Evolutionary conservation across 371 early-diverging fungal species (phyloP).

Genomic region (Syncephalastrum monosporum): DNA sequence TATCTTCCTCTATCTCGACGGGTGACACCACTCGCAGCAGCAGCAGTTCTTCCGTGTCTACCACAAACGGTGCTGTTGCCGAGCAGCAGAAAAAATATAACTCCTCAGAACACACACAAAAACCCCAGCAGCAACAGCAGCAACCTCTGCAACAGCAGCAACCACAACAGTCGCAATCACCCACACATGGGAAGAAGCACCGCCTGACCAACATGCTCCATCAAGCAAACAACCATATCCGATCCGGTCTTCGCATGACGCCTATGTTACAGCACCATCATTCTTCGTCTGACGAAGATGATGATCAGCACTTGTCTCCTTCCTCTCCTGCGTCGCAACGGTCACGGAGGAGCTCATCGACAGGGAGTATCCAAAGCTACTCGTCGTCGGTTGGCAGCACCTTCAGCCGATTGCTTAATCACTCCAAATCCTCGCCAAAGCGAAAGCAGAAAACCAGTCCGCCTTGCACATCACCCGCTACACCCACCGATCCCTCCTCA

Average conservation of each 20-base stretch:
- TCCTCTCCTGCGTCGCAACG: not conserved
- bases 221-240: slow-evolving; percentile 14
- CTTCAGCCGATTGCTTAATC: not conserved
- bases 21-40: slow-evolving; percentile 27
- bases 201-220: slow-evolving; percentile 17
- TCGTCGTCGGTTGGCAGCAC: not conserved
- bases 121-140: slow-evolving; percentile 23
- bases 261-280: slow-evolving; percentile 15
- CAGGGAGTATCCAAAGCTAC: slow-evolving; percentile 1
- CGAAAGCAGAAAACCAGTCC: no score
- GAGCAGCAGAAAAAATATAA: not conserved
- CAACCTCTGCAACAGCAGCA: slow-evolving; percentile 20
- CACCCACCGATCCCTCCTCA: not conserved
- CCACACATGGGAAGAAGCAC: slow-evolving; percentile 6
- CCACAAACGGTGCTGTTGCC: slow-evolving; percentile 10
- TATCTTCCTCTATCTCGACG: slow-evolving; percentile 18
- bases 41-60: slow-evolving; percentile 31
- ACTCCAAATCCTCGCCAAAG: not conserved
- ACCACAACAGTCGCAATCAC: not conserved
- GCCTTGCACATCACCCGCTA: slow-evolving; percentile 1
- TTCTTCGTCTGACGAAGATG: not conserved
- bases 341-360: not conserved
- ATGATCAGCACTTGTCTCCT: slow-evolving; percentile 1
- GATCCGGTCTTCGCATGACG: slow-evolving; percentile 29
- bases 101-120: not conserved